Conservation (phyloP, 2,329 filamentous ascomycete species). For the Diaporthe citri region DNA sequence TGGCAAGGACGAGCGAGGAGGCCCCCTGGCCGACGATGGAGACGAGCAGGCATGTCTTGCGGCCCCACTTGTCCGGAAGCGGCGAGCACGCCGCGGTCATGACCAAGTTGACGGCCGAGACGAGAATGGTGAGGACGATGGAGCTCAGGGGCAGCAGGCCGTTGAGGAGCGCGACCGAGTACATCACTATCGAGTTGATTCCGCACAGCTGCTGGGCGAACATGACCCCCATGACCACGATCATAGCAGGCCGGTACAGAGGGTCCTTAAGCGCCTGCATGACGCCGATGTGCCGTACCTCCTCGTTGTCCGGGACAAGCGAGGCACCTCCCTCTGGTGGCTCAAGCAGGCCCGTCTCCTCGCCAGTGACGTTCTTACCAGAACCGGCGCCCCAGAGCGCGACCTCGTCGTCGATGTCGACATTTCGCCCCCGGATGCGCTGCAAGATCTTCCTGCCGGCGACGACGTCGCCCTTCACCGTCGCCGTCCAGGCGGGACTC, state of each 20-base stretch:
- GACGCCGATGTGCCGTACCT: conserved; percentile 66
- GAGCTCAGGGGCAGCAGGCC: conserved; percentile 85
- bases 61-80: conserved; percentile 86
- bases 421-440: conserved; percentile 78
- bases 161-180: conserved; percentile 90
- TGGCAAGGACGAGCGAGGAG: conserved; percentile 80
- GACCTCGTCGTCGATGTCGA: conserved; percentile 81
- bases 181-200: conserved; percentile 99
- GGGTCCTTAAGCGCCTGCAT: conserved; percentile 75
- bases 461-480: conserved; percentile 69
- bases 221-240: conserved; percentile 92
- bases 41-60: conserved; percentile 85
- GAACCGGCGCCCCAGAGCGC: conserved; percentile 66
- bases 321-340: conserved; percentile 42
- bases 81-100: conserved; percentile 87
- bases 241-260: conserved; percentile 77
- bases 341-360: conserved; percentile 78
- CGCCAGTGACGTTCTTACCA: conserved; percentile 75
- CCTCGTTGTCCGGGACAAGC: conserved; percentile 38
- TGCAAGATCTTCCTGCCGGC: conserved; percentile 77
- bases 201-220: conserved; percentile 91
- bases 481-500: conserved; percentile 87
- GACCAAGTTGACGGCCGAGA: conserved; percentile 87
- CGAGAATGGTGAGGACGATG: conserved; percentile 85
- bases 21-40: conserved; percentile 88